Evolutionary conservation across 73 alveolate species (phyloP).

Genomic region (Symbiodinium natans): DNA sequence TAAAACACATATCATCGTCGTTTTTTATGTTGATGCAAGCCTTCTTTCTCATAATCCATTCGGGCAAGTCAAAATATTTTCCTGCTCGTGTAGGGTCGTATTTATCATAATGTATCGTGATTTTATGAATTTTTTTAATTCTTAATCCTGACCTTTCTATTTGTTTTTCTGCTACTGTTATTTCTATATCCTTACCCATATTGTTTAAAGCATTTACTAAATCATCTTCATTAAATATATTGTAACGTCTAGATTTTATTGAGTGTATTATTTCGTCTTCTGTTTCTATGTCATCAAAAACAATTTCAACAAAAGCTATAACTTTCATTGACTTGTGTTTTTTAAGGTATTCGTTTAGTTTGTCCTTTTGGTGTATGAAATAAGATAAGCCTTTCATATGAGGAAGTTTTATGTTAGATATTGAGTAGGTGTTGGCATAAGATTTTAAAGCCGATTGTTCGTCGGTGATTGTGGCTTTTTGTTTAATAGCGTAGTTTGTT

Average conservation of each 20-base stretch:
- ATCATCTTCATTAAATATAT: not conserved
- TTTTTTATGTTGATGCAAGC: constrained; percentile 35
- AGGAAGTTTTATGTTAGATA: not conserved
- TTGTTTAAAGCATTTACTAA: not conserved
- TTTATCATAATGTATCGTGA: not conserved
- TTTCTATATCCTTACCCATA: constrained; percentile 10
- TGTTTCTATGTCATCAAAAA: too few relatives aligned
- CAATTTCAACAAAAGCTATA: too few relatives aligned
- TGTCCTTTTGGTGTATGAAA: too few relatives aligned
- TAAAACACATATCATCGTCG: constrained; percentile 12
- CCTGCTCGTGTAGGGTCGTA: constrained; percentile 30
- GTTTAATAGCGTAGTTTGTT: not conserved
- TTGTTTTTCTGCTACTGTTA: not conserved
- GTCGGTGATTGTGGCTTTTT: constrained; percentile 4
- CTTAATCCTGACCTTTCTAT: not conserved
- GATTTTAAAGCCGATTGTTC: not conserved
- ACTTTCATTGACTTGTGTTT: too few relatives aligned
- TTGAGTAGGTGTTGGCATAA: not conserved
- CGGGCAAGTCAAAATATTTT: not conserved
- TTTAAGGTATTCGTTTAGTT: too few relatives aligned
- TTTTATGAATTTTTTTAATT: not conserved
- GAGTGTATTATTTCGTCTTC: not conserved
- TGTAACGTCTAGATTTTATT: not conserved
- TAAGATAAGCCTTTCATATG: not conserved
- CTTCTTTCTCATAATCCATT: constrained; percentile 10